phyloP scores from a whole-genome alignment of 441 rosid species.

The Metrosideros polymorpha region DNA sequence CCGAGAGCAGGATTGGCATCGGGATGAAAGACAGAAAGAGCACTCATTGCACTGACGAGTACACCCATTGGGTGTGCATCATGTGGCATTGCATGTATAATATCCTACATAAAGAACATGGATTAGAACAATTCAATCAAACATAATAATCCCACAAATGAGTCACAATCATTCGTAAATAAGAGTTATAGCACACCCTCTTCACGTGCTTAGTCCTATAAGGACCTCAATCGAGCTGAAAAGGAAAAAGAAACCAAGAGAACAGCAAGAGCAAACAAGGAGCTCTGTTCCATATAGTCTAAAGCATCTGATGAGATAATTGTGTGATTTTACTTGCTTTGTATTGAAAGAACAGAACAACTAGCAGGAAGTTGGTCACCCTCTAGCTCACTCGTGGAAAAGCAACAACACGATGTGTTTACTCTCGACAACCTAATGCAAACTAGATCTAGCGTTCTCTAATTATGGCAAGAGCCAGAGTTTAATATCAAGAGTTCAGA shows the following conservation, averaged over 20 bases:
- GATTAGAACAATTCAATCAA: background rate
- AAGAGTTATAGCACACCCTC: background rate
- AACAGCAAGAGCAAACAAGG: background rate
- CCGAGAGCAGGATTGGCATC: slow-evolving; percentile 99
- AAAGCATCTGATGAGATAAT: background rate
- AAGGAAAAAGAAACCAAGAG: background rate
- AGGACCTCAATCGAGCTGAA: background rate
- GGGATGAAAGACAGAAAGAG: slow-evolving; percentile 93
- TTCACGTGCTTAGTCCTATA: background rate
- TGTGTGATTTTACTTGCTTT: background rate
- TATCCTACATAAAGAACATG: slow-evolving; percentile 45
- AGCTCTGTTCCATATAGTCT: background rate
- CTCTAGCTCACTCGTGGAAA: background rate
- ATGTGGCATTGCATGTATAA: slow-evolving; percentile 95
- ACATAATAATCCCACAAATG: background rate
- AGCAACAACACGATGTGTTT: background rate
- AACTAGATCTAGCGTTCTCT: background rate
- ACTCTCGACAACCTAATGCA: background rate
- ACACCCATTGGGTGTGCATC: slow-evolving; percentile 99
- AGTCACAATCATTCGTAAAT: background rate
- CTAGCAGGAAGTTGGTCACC: background rate
- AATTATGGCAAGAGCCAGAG: background rate
- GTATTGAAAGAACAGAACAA: background rate
- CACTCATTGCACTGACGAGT: slow-evolving; percentile 93
- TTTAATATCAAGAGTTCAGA: background rate